phyloP scores from a whole-genome alignment of 1,284 basidiomycete genomes.

The Ustilago curta region DNA sequence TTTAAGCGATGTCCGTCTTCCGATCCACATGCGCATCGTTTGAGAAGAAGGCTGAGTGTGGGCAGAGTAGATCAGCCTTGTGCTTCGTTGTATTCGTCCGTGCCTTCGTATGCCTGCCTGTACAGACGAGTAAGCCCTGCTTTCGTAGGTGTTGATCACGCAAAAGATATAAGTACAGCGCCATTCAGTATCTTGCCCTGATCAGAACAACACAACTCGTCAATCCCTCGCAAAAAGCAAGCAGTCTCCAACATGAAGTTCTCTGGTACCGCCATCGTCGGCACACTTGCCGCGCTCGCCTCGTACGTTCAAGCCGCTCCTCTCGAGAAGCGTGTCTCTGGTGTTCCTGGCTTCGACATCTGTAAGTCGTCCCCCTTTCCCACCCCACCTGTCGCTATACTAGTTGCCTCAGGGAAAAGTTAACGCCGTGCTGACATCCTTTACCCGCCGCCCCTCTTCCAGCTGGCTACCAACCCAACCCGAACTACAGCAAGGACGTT shows the following conservation, averaged over 20 bases:
- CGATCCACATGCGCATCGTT: slow-evolving; percentile 3
- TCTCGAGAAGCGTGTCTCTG: slow-evolving; percentile 46
- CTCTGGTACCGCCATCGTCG: slow-evolving; percentile 17
- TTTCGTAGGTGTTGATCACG: neutral
- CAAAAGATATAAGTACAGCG: slow-evolving; percentile 14
- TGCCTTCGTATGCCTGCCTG: neutral
- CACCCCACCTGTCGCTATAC: no score
- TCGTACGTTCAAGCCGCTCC: slow-evolving; percentile 16
- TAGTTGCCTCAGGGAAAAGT: no score
- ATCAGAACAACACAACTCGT: neutral
- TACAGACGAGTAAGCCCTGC: no score
- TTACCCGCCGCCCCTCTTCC: neutral
- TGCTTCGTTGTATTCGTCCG: neutral
- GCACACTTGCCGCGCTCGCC: slow-evolving; percentile 13
- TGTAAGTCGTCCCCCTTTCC: slow-evolving; percentile 65
- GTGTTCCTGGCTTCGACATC: slow-evolving; percentile 71
- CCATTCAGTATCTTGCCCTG: no score
- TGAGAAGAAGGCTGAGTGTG: neutral
- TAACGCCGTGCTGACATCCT: no score
- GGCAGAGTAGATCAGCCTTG: no score
- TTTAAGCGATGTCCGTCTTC: slow-evolving; percentile 21
- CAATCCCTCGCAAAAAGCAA: neutral
- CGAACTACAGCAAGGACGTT: slow-evolving; percentile 75
- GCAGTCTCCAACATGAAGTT: slow-evolving; percentile 26
- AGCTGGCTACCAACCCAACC: slow-evolving; percentile 72